Evolutionary conservation across 768 basidiomycete genomes (phyloP).

Genomic region (Amanita pseudoporphyria): DNA sequence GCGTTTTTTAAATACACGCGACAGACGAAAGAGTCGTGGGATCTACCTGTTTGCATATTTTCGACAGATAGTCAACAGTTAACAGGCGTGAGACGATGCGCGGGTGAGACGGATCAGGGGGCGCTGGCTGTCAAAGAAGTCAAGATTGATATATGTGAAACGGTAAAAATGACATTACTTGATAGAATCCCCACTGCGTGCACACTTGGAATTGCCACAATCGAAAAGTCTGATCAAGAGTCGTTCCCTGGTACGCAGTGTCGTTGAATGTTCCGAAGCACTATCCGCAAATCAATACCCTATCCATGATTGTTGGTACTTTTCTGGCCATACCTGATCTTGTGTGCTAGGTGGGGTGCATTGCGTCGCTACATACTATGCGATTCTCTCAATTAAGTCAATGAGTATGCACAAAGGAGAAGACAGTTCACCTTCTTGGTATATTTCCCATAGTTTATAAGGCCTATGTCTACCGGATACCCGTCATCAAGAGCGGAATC

Average conservation of each 20-base stretch:
- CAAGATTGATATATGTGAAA: neutral
- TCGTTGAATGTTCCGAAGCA: constrained; percentile 86
- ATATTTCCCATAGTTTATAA: constrained; percentile 70
- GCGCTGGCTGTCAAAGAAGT: constrained; percentile 48
- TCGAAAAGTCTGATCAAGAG: constrained; percentile 69
- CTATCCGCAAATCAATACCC: constrained; percentile 22
- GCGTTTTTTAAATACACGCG: neutral
- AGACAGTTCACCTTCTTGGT: constrained; percentile 48
- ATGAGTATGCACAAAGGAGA: neutral
- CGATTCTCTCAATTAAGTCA: neutral
- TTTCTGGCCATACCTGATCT: constrained; percentile 34
- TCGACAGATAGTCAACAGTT: constrained; percentile 32
- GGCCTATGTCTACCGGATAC: constrained; percentile 43
- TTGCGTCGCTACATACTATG: constrained; percentile 1
- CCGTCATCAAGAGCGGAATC: constrained; percentile 33
- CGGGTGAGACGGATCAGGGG: constrained; percentile 58
- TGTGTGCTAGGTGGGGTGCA: constrained; percentile 17
- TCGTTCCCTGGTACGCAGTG: constrained; percentile 47
- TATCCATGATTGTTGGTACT: neutral
- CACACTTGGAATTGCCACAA: constrained; percentile 89
- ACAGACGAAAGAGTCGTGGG: neutral
- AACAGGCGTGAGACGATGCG: constrained; percentile 74
- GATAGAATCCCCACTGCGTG: constrained; percentile 95
- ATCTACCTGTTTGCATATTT: constrained; percentile 25
- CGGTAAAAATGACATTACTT: constrained; percentile 29